A percentile compares a stretch with the other conserved stretches of the same genome.
These are phyloP conservation scores for Lyophyllum decastes DNA, from an alignment of 768 basidiomycete genomes.

Conservation along the genomic window DNA sequence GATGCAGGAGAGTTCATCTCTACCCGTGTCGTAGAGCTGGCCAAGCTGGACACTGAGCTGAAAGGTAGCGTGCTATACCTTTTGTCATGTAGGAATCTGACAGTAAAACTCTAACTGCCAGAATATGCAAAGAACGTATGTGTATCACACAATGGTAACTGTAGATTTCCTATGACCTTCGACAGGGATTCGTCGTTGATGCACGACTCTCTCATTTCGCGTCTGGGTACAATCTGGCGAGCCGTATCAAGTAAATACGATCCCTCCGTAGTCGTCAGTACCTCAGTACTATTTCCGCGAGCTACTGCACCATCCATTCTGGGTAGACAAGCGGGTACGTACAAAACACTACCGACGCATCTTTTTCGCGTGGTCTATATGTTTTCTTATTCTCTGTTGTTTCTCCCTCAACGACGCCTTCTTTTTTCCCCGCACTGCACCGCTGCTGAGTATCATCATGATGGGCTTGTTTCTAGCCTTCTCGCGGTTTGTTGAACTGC, in stretches of 20 bases:
- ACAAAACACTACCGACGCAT: constrained; percentile 26
- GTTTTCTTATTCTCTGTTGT: constrained; percentile 74
- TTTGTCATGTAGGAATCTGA: neutral
- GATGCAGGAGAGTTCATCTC: constrained; percentile 88
- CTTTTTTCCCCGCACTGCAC: constrained; percentile 79
- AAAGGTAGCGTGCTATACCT: constrained; percentile 50
- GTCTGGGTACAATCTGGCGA: constrained; percentile 63
- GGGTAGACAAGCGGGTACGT: neutral
- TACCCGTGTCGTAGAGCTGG: constrained; percentile 67
- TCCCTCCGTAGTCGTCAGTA: neutral
- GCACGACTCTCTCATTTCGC: constrained; percentile 79
- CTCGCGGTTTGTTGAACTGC: constrained; percentile 89
- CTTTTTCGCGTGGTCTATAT: constrained; percentile 73
- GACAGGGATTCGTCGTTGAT: constrained; percentile 67
- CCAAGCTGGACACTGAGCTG: constrained; percentile 61
- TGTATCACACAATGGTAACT: neutral
- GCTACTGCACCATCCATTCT: too few species aligned
- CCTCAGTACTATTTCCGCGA: too few species aligned
- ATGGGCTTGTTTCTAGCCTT: constrained; percentile 94
- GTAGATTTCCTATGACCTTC: neutral
- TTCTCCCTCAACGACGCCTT: constrained; percentile 81
- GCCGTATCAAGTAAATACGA: constrained; percentile 22
- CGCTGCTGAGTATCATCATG: constrained; percentile 88
- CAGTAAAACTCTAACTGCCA: constrained; percentile 21
- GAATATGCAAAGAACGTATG: constrained; percentile 62